Conservation (phyloP, 345 rosid genomes). For the Heritiera littoralis region DNA sequence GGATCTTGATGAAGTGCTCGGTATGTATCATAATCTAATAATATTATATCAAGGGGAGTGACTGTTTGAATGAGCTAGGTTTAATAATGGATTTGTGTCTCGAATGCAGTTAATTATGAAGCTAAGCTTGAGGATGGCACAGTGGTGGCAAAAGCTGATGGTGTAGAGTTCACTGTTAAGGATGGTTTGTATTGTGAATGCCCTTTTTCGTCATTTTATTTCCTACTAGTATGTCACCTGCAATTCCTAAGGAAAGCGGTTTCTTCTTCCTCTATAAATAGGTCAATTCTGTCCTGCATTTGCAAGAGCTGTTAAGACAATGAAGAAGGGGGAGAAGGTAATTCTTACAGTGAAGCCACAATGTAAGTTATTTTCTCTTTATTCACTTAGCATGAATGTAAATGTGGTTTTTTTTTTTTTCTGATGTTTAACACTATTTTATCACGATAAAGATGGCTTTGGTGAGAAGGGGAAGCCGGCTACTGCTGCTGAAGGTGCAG, state of each 20-base stretch:
- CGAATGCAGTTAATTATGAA: constrained; percentile 64
- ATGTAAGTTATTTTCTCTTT: constrained; percentile 36
- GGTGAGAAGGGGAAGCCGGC: constrained; percentile 82
- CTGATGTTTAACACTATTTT: constrained; percentile 13
- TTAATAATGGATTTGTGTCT: constrained; percentile 4
- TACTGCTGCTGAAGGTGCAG: constrained; percentile 50
- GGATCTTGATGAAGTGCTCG: constrained; percentile 78
- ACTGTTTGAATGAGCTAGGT: neutral
- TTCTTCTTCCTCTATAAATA: constrained; percentile 16
- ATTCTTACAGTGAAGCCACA: constrained; percentile 78
- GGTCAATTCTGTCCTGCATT: constrained; percentile 89
- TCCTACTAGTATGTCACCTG: neutral
- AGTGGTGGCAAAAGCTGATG: constrained; percentile 64
- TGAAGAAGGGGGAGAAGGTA: constrained; percentile 85
- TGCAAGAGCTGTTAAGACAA: constrained; percentile 77
- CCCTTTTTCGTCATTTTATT: neutral
- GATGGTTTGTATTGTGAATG: constrained; percentile 51
- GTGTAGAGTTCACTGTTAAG: constrained; percentile 71
- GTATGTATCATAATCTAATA: constrained; percentile 26
- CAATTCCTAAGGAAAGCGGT: neutral
- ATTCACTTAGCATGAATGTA: neutral
- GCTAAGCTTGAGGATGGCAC: constrained; percentile 80
- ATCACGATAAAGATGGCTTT: constrained; percentile 64
- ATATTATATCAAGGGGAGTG: neutral
- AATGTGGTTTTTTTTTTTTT: neutral